Conservation (phyloP, 441 rosid species). For the Omphalea diandra region DNA sequence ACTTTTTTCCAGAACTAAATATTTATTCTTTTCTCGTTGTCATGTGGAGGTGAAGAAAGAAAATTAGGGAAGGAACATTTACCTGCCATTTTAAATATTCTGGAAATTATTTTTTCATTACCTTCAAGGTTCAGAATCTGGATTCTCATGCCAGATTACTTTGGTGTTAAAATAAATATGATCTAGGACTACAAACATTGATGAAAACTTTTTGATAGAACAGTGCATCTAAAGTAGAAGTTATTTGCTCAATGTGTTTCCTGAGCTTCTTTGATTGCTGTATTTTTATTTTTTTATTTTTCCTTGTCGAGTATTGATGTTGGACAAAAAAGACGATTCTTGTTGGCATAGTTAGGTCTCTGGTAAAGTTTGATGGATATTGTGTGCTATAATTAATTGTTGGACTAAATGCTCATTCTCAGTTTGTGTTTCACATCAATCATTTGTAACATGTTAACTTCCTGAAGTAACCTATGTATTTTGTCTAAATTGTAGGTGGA, state of each 20-base stretch:
- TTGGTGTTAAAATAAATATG: no score
- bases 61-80: neutral
- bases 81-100: neutral
- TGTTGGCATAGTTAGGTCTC: neutral
- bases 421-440: neutral
- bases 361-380: neutral
- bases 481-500: slow-evolving; percentile 61
- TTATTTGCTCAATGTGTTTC: neutral
- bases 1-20: no score
- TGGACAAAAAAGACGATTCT: neutral
- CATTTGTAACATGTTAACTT: neutral
- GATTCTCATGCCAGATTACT: neutral
- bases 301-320: neutral
- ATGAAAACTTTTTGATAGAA: neutral
- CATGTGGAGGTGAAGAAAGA: neutral
- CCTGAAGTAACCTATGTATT: slow-evolving; percentile 8
- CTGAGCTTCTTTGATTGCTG: neutral
- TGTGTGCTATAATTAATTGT: neutral
- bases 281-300: neutral
- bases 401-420: neutral
- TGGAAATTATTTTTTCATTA: neutral
- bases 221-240: neutral
- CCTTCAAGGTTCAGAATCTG: neutral
- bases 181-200: neutral
- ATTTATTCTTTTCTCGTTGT: no score